phyloP scores from a whole-genome alignment of 2,329 filamentous ascomycete genomes.

The Epichloe glyceriae region DNA sequence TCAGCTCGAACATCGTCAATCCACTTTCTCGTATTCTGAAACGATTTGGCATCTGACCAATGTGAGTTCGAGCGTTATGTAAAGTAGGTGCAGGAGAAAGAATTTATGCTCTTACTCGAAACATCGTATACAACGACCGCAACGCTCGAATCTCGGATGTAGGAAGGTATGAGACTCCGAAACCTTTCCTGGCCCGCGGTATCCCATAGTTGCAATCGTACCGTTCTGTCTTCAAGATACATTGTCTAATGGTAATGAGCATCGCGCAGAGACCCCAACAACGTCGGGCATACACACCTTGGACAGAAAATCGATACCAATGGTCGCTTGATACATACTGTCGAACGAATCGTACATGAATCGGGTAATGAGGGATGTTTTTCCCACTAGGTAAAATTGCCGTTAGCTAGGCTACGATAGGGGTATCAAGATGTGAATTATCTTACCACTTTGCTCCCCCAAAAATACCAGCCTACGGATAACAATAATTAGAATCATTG shows the following conservation, averaged over 20 bases:
- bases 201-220: conserved; percentile 95
- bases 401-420: conserved; percentile 12
- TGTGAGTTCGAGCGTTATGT: neutral
- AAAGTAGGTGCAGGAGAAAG: conserved; percentile 5
- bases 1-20: conserved; percentile 96
- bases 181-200: conserved; percentile 97
- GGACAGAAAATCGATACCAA: conserved; percentile 97
- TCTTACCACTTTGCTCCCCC: conserved; percentile 93
- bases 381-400: conserved; percentile 56
- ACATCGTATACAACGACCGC: conserved; percentile 99
- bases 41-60: conserved; percentile 69
- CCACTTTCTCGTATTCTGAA: conserved; percentile 99
- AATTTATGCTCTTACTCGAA: conserved; percentile 45
- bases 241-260: conserved; percentile 50
- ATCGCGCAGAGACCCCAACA: neutral
- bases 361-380: conserved; percentile 94
- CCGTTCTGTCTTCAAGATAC: conserved; percentile 98
- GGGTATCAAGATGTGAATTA: conserved; percentile 1
- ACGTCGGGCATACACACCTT: conserved; percentile 50
- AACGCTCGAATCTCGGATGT: conserved; percentile 95
- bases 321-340: conserved; percentile 98
- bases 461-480: conserved; percentile 75
- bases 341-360: conserved; percentile 99
- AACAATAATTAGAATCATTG: neutral
- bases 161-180: conserved; percentile 90